Conservation (phyloP, 805 yeast species). For the Saturnispora hagleri region DNA sequence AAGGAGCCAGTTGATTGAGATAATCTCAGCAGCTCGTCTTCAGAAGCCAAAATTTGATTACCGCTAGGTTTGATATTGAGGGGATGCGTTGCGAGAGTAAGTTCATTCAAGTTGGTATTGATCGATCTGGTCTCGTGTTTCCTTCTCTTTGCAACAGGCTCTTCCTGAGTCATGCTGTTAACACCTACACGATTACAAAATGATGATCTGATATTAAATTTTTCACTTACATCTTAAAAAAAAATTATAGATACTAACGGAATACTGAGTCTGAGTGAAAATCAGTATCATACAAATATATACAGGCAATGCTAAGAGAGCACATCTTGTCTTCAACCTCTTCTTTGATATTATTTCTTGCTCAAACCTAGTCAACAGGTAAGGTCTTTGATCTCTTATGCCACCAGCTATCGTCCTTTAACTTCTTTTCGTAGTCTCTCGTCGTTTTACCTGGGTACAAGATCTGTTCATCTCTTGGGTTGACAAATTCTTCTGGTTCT, state of each 20-base stretch:
- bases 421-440: constrained; percentile 35
- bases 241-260: neutral
- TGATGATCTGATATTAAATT: neutral
- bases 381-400: constrained; percentile 46
- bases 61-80: constrained; percentile 71
- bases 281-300: neutral
- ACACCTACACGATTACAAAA: neutral
- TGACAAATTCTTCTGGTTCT: constrained; percentile 35
- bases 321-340: neutral
- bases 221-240: neutral
- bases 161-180: neutral
- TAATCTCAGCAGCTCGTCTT: constrained; percentile 16
- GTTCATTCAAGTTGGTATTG: neutral
- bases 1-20: constrained; percentile 40
- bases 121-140: neutral
- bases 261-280: too few species aligned
- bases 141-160: neutral
- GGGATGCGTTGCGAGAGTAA: constrained; percentile 46
- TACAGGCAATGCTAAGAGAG: neutral
- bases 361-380: constrained; percentile 33
- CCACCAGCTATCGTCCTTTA: constrained; percentile 47
- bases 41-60: constrained; percentile 31
- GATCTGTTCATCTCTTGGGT: constrained; percentile 52
- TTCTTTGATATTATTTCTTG: too few species aligned
- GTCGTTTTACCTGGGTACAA: constrained; percentile 67